phyloP scores from a whole-genome alignment of 345 rosid species.

The Conringia planisiliqua region DNA sequence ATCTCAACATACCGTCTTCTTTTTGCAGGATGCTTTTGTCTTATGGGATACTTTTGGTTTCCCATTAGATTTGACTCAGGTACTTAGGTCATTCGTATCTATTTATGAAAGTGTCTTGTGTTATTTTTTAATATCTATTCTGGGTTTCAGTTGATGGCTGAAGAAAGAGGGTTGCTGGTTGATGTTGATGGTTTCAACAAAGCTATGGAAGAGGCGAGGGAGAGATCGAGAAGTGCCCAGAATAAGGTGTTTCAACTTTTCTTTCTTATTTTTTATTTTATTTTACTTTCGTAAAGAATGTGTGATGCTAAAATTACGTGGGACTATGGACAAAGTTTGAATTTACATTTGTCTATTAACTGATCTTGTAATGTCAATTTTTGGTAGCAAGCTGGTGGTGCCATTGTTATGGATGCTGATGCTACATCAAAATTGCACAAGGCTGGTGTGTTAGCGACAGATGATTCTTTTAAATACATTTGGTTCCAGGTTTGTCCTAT shows the following conservation, averaged over 20 bases:
- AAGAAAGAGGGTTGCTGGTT: slow-evolving; percentile 80
- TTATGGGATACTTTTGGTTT: slow-evolving; percentile 98
- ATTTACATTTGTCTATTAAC: not conserved
- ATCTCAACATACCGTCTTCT: slow-evolving; percentile 4
- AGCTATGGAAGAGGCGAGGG: slow-evolving; percentile 91
- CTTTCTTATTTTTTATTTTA: not conserved
- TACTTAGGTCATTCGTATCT: slow-evolving; percentile 21
- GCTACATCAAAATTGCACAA: slow-evolving; percentile 78
- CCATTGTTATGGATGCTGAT: slow-evolving; percentile 89
- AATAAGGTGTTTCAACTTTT: slow-evolving; percentile 51
- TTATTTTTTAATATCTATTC: slow-evolving; percentile 11
- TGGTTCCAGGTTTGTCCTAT: slow-evolving; percentile 47
- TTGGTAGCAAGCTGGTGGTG: slow-evolving; percentile 83
- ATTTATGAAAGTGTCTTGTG: slow-evolving; percentile 3
- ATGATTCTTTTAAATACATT: slow-evolving; percentile 72
- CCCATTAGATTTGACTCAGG: slow-evolving; percentile 96
- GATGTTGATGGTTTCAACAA: slow-evolving; percentile 77
- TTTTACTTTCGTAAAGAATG: not conserved
- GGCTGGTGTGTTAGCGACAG: slow-evolving; percentile 63
- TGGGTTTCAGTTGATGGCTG: slow-evolving; percentile 78
- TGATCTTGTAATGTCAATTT: slow-evolving; percentile 4
- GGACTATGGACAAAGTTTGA: not conserved
- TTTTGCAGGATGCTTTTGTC: slow-evolving; percentile 86
- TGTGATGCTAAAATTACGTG: not conserved
- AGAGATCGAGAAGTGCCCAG: slow-evolving; percentile 89